Evolutionary conservation across 495 filamentous ascomycete species (phyloP), one percentile per base, ranked within the genome.

Genomic region (Penicillium samsonianum): DNA sequence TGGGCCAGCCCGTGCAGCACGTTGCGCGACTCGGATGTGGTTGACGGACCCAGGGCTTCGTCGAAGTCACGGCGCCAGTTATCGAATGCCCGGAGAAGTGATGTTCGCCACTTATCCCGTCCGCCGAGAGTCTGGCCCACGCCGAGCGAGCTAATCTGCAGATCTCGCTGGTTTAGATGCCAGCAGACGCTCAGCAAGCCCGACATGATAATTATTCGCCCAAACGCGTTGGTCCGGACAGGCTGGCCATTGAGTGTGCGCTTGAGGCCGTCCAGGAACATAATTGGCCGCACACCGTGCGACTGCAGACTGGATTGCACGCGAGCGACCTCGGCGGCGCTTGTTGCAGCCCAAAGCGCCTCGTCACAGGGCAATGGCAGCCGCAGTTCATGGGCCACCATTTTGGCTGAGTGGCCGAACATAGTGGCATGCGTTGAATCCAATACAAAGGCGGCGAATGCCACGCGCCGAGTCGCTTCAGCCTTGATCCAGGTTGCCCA

Each of bases 401-500:
- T 96, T 30, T 94, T 92, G 3, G 91, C 93, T 17, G 92, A 92
- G 71, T 98, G 94, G 0, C 94, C 94, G 72, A 98, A 98, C 90
- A 98, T 96, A 41, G 91, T 97, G 4, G 93, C 92, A 73, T 98
- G 94, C 6, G 91, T 95, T 3, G 92, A 95, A 69, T 98, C 94
- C 51, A 96, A 86, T 22, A 98, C 87, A 70, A 97, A 98, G 2
- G 94, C 94, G 16, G 88, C 93, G 78, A 97, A 98, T 0, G 93
- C 94, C 4, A 88, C 91, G 40, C 94, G 84, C 33, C 91, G 82
- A 3, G 92, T 96, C 16, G 92, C 88, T 69, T 98, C 94, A 40
- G 91, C 90, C 6, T 90, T 92, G 67, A 97, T 95, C 94, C 94
- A 98, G 60, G 91, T 87, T 61, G 91, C 90, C 94, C 94, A 98